Evolutionary conservation across 352 stramenopile genomes (phyloP), one percentile per base, ranked within the genome.

Genomic region (Globisporangium mamillatum): DNA sequence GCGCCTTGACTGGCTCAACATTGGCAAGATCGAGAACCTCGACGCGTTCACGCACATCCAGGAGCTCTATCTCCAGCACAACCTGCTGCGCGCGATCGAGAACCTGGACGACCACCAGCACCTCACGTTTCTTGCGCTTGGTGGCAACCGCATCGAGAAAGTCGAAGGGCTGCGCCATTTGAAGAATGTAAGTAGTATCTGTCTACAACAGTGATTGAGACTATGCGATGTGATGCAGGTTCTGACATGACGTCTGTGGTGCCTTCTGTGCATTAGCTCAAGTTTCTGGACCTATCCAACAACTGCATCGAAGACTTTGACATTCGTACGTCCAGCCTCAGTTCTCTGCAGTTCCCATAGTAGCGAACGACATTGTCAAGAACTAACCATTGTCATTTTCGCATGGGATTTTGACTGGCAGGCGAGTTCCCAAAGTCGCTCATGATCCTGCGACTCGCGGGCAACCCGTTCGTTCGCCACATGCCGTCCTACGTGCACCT

Each of bases 11-110:
- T 92, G 82, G 86, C 76, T 91, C 36, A 82, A 81, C 62, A 79
- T 94, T 29, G 75, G 78, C 34, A 75, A 77, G 58, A 90, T 94
- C 44, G 86, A 94, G 61, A 92, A 94, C 54, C 60, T 94, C 4
- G 83, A 94, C 32, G 84, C 76, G 55, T 91, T 91, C 58, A 88
- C 79, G 34, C 83, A 92, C 55, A 69, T 94, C 36, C 74, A 89
- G 52, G 84, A 92, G 65, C 63, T 94, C 32, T 92, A 92, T 63
- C 74, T 94, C 3, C 86, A 94, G 73, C 84, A 91, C 64, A 94
- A 94, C 67, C 50, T 86, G 53, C 81, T 94, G 20, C 60, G 77
- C 48, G 63, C n/a, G 20, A 83, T 94, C 12, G 84, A 91, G 72
- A 82, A 77, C 25, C 65, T 94, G 41, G 86, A 92, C 4, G 68